Evolutionary conservation across 1,284 basidiomycete species (phyloP), one percentile per base, ranked within the genome.

Genomic region (Sanghuangporus sanghuang): DNA sequence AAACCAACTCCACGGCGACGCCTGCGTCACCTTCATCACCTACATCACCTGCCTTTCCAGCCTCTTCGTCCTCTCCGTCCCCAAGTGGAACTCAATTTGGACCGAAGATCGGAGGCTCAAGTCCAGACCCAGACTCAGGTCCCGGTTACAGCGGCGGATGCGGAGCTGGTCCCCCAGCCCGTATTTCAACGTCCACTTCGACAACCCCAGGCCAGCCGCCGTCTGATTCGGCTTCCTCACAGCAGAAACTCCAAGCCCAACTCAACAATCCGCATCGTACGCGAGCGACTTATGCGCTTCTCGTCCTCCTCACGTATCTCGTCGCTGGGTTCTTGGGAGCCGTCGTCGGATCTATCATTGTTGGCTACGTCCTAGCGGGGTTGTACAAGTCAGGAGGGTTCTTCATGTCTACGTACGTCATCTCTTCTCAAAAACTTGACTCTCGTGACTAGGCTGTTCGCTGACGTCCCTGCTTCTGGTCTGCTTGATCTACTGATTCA

Each of bases 331-430:
- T 90, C 6, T 76, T 82, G 3, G 85, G 89, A 0, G 85, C 90
- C 0, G 79, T 92, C 2, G 72, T 92, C 4, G 83, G 85, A 6
- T 87, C 89, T 2, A 85, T 87, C 0, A 80, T 94, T 0, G 77
- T 93, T 3, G 89, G 90, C 0, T 91, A 89, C 68, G 77, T 86
- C 4, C 77, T 90, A 44, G 83, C 84, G 23, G 90, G 85, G 1
- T 74, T 94, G 18, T 94, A 85, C 73, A 79, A 78, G 48, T 83
- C 89, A 0, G 90, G 80, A 1, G 75, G 81, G 38, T 93, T 88
- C 69, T 82, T 85, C 66, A 88, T 95, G 83, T 92, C 90, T 11
- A 94, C 92, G 86, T 93, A 71, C 69, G 87, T 81, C n/a, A 49
- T 38, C 35, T 49, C 53, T 48, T 61, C 27, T 32, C 27, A 5